Evolutionary conservation across 805 yeast species (phyloP), one percentile per base, ranked within the genome.

Genomic region (Nakazawaea ernobii): DNA sequence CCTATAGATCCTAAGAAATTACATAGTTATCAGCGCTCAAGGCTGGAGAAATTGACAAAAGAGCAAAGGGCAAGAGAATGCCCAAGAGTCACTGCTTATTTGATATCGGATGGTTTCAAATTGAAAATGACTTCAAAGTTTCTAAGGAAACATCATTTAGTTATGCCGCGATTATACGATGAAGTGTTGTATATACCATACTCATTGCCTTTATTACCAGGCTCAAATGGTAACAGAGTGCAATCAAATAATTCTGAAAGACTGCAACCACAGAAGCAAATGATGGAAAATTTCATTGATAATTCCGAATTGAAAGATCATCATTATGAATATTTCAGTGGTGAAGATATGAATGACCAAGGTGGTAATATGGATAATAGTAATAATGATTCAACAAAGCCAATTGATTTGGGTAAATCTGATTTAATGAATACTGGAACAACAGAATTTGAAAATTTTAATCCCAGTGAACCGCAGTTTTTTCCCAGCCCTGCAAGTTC

Each of bases 121-220:
- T 65, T 94, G 45, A 71, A 72, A 30, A 68, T 76, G 6, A 79
- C 89, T 2, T 73, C 84, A 1, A 71, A 74, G 39, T 92, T 88
- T 55, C 66, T 94, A 28, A 69, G 75, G 35, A 69, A 75, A 7
- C 72, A 82, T 39, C 99, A 92, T 64, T 83, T 84, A 56, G 95
- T 91, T 1, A 77, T 86, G 6, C 96, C 97, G 1, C 70, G 97
- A 52, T 61, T 86, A 29, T 92, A 92, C 57, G 97, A 92, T 64
- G 97, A 92, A 56, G 95, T 89, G n/a, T 66, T 94, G 24, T 92
- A 91, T 59, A 92, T 86, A 7, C 95, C 96, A 0, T 92, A 91
- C 58, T 77, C 89, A 28, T 69, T 92, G 35, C 99, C 98, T 0
- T 69, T 91, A 27, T 68, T 89, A 2, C 95, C 96, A 0, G 97